Conservation (phyloP, 768 basidiomycete genomes). For the Leucocoprinus leucothites region DNA sequence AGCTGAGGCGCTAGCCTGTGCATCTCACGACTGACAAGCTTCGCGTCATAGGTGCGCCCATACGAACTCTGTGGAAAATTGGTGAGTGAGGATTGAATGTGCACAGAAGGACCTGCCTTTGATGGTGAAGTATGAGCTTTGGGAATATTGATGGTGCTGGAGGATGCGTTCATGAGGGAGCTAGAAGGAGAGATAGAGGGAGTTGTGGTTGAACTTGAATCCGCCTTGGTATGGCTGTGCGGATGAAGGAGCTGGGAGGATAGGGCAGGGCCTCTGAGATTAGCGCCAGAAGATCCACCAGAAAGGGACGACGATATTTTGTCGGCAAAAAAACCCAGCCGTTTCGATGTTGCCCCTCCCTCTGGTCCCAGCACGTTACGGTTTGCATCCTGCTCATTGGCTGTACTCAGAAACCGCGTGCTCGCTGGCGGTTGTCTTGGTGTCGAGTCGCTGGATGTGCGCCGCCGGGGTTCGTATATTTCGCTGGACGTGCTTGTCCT, state of each 20-base stretch:
- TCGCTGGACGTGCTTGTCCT: conserved; percentile 34
- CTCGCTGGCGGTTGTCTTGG: conserved; percentile 44
- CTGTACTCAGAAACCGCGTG: conserved; percentile 29
- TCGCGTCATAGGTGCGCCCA: conserved; percentile 74
- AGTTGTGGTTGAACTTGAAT: conserved; percentile 26
- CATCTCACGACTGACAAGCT: conserved; percentile 82
- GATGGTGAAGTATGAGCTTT: conserved; percentile 51
- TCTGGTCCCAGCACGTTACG: conserved; percentile 28
- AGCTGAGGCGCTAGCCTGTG: conserved; percentile 63
- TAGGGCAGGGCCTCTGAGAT: conserved; percentile 26
- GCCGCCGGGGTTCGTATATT: conserved; percentile 29
- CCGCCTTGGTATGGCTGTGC: conserved; percentile 35
- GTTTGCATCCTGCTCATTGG: conserved; percentile 30
- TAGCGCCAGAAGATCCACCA: conserved; percentile 20
- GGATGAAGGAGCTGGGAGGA: conserved; percentile 34
- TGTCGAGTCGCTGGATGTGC: conserved; percentile 48
- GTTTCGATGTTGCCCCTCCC: conserved; percentile 30
- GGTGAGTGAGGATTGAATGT: neutral
- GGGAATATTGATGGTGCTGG: conserved; percentile 25
- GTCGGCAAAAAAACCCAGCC: conserved; percentile 41
- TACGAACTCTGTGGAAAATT: conserved; percentile 42
- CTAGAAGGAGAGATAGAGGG: conserved; percentile 20
- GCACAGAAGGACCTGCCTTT: conserved; percentile 25
- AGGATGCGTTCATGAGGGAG: conserved; percentile 31
- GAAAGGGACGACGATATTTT: conserved; percentile 39